Conservation (phyloP, 192 early-diverging fungal species). For the Piromyces finnis region DNA sequence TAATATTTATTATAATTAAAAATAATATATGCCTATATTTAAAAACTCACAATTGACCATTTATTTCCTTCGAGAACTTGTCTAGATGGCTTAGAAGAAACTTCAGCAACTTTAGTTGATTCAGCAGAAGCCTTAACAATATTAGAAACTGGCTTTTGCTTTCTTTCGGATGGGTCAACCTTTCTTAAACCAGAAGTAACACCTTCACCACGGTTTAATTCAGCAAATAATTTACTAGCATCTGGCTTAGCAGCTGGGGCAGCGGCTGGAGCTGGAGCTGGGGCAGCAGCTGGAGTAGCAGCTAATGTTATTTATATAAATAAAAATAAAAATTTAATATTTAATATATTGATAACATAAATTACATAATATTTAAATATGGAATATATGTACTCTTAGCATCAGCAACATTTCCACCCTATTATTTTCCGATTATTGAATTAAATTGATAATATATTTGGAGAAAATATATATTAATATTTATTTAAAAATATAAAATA, state of each 20-base stretch:
- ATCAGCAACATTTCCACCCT: conserved; percentile 1
- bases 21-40: too few species aligned
- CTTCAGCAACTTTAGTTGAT: conserved; percentile 29
- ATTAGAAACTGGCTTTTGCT: not conserved
- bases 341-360: too few species aligned
- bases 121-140: conserved; percentile 16
- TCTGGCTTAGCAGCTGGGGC: conserved; percentile 3
- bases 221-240: conserved; percentile 42
- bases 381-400: conserved; percentile 3
- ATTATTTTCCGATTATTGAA: too few species aligned
- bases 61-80: conserved; percentile 71
- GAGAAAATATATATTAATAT: too few species aligned
- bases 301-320: conserved; percentile 10
- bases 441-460: too few species aligned
- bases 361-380: too few species aligned
- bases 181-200: conserved; percentile 71
- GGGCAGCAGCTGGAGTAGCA: conserved; percentile 7
- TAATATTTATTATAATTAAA: too few species aligned
- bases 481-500: too few species aligned
- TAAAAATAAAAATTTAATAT: conserved; percentile 8
- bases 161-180: conserved; percentile 38
- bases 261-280: conserved; percentile 18
- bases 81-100: conserved; percentile 54
- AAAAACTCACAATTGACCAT: conserved; percentile 53
- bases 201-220: conserved; percentile 60